phyloP scores from a whole-genome alignment of 192 early-diverging fungal genomes.

The Coemansia umbellata region DNA sequence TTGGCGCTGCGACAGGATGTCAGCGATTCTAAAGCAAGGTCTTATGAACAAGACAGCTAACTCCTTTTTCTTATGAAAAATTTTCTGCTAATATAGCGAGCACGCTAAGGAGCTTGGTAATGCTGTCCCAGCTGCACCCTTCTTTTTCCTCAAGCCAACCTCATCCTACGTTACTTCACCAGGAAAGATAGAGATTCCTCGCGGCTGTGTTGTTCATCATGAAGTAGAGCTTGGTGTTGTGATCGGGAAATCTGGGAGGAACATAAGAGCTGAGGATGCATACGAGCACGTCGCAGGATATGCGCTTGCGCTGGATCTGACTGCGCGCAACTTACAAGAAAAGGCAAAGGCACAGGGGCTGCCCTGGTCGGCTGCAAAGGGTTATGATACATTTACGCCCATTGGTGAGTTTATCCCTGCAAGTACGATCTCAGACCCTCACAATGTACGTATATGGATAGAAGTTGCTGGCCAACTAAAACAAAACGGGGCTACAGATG shows the following conservation, averaged over 20 bases:
- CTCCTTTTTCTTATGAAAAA: too few species aligned
- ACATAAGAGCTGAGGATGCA: slow-evolving; percentile 65
- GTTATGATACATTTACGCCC: slow-evolving; percentile 94
- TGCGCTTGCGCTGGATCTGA: slow-evolving; percentile 87
- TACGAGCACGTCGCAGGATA: slow-evolving; percentile 68
- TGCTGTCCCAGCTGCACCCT: slow-evolving; percentile 80
- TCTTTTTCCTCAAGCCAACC: slow-evolving; percentile 94
- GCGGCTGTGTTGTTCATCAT: slow-evolving; percentile 77
- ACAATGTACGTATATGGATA: slow-evolving; percentile 72
- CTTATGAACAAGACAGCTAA: too few species aligned
- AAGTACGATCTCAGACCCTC: slow-evolving; percentile 62
- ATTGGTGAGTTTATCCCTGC: slow-evolving; percentile 79
- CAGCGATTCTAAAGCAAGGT: too few species aligned
- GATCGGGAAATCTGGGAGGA: slow-evolving; percentile 74
- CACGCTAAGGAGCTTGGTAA: slow-evolving; percentile 94
- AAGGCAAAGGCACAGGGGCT: slow-evolving; percentile 76
- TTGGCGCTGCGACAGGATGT: too few species aligned
- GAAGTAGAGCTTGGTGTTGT: slow-evolving; percentile 94
- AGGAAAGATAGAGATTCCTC: slow-evolving; percentile 74
- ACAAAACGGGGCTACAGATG: slow-evolving; percentile 82
- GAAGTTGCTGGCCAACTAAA: slow-evolving; percentile 69
- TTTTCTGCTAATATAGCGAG: slow-evolving; percentile 64
- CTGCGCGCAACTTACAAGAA: slow-evolving; percentile 86
- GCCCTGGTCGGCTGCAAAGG: slow-evolving; percentile 92
- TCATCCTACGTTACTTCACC: slow-evolving; percentile 70